phyloP scores from a whole-genome alignment of 2,329 filamentous ascomycete genomes.

The Tolypocladium tundrense region DNA sequence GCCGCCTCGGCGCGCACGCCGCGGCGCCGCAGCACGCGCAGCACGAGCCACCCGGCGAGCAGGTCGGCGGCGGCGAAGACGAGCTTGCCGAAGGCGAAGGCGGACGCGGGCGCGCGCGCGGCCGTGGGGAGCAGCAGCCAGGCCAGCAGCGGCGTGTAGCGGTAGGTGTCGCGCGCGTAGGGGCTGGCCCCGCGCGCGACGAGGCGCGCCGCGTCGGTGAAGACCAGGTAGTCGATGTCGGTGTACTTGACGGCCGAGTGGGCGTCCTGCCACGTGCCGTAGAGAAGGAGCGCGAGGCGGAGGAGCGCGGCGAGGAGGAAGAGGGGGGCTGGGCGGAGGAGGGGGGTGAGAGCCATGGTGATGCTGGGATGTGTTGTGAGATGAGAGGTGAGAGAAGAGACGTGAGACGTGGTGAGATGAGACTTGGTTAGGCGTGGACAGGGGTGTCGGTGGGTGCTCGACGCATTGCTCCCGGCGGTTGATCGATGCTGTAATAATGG shows the following conservation, averaged over 20 bases:
- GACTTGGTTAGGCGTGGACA: neutral
- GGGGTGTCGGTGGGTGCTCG: neutral
- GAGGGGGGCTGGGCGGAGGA: slow-evolving; percentile 32
- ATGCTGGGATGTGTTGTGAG: slow-evolving; percentile 1
- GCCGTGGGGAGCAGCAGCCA: slow-evolving; percentile 78
- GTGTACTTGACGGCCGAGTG: slow-evolving; percentile 93
- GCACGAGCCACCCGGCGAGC: slow-evolving; percentile 70
- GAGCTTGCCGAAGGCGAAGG: slow-evolving; percentile 73
- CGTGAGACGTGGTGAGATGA: neutral
- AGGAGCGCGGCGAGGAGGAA: slow-evolving; percentile 52
- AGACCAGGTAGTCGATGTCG: slow-evolving; percentile 97
- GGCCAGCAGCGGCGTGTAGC: slow-evolving; percentile 88
- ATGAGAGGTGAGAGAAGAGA: slow-evolving; percentile 1
- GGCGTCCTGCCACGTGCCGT: slow-evolving; percentile 87
- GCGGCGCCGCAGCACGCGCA: slow-evolving; percentile 23
- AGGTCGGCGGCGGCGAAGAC: slow-evolving; percentile 80
- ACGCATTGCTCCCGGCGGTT: neutral
- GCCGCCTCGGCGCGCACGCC: too few species aligned
- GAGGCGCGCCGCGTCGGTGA: slow-evolving; percentile 86
- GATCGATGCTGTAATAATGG: neutral
- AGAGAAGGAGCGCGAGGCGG: slow-evolving; percentile 65
- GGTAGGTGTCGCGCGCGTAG: slow-evolving; percentile 86
- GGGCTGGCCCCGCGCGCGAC: slow-evolving; percentile 58
- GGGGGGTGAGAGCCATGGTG: slow-evolving; percentile 6
- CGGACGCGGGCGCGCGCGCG: slow-evolving; percentile 32